phyloP scores from a whole-genome alignment of 2,329 filamentous ascomycete species.

The Ilyonectria robusta region DNA sequence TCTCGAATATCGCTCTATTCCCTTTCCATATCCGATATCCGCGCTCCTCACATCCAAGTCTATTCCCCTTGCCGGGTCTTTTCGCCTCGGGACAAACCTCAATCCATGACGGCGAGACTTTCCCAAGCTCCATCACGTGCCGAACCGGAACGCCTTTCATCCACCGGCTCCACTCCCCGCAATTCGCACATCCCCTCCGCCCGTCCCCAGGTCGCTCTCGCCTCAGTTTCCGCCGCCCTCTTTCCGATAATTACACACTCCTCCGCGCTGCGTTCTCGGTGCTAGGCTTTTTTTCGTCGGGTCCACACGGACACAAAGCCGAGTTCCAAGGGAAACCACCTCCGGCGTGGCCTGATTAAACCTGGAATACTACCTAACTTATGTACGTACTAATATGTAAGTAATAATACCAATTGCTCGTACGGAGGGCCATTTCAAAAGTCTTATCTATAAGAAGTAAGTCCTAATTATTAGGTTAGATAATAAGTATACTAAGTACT shows the following conservation, averaged over 20 bases:
- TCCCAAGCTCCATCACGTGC: slow-evolving; percentile 41
- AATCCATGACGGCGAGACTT: slow-evolving; percentile 42
- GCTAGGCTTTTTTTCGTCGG: slow-evolving; percentile 18
- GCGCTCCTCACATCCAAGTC: not conserved
- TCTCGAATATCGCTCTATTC: slow-evolving; percentile 2
- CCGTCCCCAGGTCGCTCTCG: slow-evolving; percentile 13
- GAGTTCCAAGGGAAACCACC: slow-evolving; percentile 25
- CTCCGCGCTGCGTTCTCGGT: slow-evolving; percentile 1
- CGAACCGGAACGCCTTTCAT: slow-evolving; percentile 41
- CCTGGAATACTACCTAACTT: too few species aligned
- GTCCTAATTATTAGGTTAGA: too few species aligned
- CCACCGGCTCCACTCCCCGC: slow-evolving; percentile 35
- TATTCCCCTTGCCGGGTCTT: not conserved
- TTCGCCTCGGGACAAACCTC: slow-evolving; percentile 33
- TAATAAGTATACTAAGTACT: too few species aligned
- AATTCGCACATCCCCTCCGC: slow-evolving; percentile 9
- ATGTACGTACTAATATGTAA: too few species aligned
- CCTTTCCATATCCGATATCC: not conserved
- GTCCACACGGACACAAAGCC: slow-evolving; percentile 38
- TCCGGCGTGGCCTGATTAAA: slow-evolving; percentile 18
- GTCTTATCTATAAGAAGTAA: too few species aligned
- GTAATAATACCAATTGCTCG: too few species aligned
- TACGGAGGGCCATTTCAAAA: too few species aligned
- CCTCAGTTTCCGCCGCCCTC: slow-evolving; percentile 1
- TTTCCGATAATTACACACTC: not conserved